A percentile compares a stretch with the other conserved stretches of the same genome.
Conservation (phyloP, 352 stramenopile species). For the Phytophthora cryptogea region DNA sequence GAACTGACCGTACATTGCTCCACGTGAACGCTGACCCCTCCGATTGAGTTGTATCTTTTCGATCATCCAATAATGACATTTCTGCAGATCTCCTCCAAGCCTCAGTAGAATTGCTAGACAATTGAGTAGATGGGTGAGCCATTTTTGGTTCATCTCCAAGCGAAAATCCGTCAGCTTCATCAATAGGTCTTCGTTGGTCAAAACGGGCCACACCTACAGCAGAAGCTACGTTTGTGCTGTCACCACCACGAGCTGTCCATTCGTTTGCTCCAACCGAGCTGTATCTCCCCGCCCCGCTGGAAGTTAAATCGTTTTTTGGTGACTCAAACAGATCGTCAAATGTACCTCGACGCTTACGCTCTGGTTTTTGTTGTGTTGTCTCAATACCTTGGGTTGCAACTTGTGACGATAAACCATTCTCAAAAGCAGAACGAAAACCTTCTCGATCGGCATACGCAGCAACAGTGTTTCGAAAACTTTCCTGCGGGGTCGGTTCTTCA, state of each 20-base stretch:
- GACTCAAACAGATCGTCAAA: slow-evolving; percentile 82
- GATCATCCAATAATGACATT: slow-evolving; percentile 25
- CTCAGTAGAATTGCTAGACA: slow-evolving; percentile 21
- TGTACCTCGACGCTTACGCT: slow-evolving; percentile 55
- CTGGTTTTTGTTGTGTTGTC: slow-evolving; percentile 18
- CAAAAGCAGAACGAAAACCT: slow-evolving; percentile 11
- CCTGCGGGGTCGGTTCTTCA: slow-evolving; percentile 6
- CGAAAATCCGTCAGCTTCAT: slow-evolving; percentile 35
- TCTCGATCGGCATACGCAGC: slow-evolving; percentile 18
- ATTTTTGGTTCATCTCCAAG: slow-evolving; percentile 7
- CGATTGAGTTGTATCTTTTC: slow-evolving; percentile 13
- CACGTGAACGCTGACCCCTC: slow-evolving; percentile 39
- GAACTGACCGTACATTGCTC: slow-evolving; percentile 38
- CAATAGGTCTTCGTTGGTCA: slow-evolving; percentile 38
- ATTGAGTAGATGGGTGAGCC: background rate
- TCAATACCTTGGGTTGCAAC: slow-evolving; percentile 2
- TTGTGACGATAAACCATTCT: slow-evolving; percentile 1
- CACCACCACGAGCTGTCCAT: slow-evolving; percentile 20
- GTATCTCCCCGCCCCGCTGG: slow-evolving; percentile 5
- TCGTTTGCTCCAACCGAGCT: slow-evolving; percentile 9
- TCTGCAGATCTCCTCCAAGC: slow-evolving; percentile 28
- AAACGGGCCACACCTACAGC: slow-evolving; percentile 58
- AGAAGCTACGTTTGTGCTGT: slow-evolving; percentile 11
- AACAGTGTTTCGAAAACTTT: slow-evolving; percentile 45
- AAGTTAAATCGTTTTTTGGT: slow-evolving; percentile 35